Evolutionary conservation across 768 basidiomycete genomes (phyloP).

Genomic region (Psilocybe sp.): DNA sequence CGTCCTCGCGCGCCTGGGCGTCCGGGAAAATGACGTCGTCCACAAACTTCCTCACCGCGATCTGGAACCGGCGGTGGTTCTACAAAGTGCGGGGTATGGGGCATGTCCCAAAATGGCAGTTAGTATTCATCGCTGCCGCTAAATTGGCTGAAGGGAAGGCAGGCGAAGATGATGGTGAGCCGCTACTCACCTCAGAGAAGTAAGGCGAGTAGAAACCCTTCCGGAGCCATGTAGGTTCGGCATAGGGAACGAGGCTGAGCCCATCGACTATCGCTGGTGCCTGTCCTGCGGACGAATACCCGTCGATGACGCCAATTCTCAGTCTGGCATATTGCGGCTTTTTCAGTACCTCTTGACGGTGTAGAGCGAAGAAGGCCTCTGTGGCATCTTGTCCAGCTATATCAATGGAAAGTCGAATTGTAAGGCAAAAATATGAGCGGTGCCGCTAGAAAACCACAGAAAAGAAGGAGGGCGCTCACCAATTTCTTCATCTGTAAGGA

Average conservation of each 20-base stretch:
- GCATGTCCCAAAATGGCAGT: not conserved
- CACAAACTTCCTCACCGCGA: slow-evolving; percentile 61
- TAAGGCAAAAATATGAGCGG: not conserved
- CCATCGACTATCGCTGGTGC: slow-evolving; percentile 45
- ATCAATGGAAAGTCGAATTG: slow-evolving; percentile 4
- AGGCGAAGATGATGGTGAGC: too few relatives aligned
- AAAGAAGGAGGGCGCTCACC: slow-evolving; percentile 40
- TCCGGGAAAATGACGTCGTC: slow-evolving; percentile 65
- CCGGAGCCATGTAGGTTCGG: slow-evolving; percentile 81
- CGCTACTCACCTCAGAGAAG: slow-evolving; percentile 66
- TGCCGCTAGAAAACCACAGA: not conserved
- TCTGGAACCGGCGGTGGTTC: slow-evolving; percentile 57
- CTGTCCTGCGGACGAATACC: slow-evolving; percentile 51
- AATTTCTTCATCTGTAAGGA: slow-evolving; percentile 70
- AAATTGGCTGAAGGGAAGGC: too few relatives aligned
- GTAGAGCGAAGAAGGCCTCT: slow-evolving; percentile 84
- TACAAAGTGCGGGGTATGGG: slow-evolving; percentile 16
- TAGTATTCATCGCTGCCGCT: slow-evolving; percentile 31
- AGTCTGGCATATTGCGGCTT: slow-evolving; percentile 74
- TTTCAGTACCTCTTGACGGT: slow-evolving; percentile 79
- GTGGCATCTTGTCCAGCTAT: slow-evolving; percentile 85
- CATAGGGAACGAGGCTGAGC: slow-evolving; percentile 78
- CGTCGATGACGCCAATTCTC: slow-evolving; percentile 67
- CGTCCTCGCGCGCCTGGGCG: slow-evolving; percentile 64
- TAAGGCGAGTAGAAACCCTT: slow-evolving; percentile 68